Evolutionary conservation across 202 grass and related monocot genomes (phyloP).

Genomic region (Cymbopogon flexuosus): DNA sequence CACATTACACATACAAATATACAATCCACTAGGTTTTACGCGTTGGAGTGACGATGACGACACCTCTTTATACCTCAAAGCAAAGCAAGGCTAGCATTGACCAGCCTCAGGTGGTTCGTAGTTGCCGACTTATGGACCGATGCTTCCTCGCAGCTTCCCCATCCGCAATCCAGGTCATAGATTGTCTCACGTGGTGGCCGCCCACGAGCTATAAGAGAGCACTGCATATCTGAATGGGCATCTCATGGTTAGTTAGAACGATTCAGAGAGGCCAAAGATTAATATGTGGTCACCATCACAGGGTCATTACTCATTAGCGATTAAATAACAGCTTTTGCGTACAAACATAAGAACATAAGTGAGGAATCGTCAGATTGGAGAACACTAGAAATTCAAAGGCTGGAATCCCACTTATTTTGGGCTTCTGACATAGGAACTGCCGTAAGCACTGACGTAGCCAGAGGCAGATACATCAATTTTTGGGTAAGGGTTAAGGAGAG

Average conservation of each 20-base stretch:
- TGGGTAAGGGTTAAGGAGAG: background rate
- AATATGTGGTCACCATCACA: background rate
- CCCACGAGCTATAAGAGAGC: background rate
- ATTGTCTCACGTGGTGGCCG: constrained; percentile 8
- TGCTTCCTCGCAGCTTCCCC: constrained; percentile 21
- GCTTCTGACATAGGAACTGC: constrained; percentile 5
- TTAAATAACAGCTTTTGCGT: background rate
- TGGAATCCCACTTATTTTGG: background rate
- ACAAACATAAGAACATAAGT: background rate
- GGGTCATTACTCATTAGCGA: background rate
- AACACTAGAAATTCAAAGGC: background rate
- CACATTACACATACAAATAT: background rate
- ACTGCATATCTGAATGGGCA: background rate
- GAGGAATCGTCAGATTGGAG: background rate
- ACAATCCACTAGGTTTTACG: constrained; percentile 5
- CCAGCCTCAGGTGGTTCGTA: background rate
- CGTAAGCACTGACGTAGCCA: constrained; percentile 35
- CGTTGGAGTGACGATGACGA: background rate
- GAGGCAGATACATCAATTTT: background rate
- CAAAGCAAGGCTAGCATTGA: constrained; percentile 20
- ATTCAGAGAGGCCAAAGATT: constrained; percentile 9
- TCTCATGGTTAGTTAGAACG: background rate
- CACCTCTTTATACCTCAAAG: constrained; percentile 12
- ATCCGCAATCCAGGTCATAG: background rate
- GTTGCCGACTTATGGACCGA: background rate